Evolutionary conservation across 768 basidiomycete genomes (phyloP), one percentile per base, ranked within the genome.

Genomic region (Baorangia bicolor): DNA sequence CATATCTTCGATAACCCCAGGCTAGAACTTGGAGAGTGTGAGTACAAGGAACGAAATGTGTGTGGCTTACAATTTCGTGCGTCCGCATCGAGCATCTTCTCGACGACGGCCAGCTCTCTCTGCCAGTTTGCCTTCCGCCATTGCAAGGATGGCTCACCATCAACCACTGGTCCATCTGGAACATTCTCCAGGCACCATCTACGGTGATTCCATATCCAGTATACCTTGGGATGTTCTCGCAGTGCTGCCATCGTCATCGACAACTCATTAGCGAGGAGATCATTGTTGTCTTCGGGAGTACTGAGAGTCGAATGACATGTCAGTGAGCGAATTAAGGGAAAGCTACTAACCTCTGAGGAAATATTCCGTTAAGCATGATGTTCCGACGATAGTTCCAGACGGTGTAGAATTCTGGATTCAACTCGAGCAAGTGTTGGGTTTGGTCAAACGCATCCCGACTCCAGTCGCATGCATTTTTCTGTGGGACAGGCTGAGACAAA

Each of bases 131-230:
- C 74, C 61, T 81, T 84, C 63, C 82, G 85, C 95, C 94, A 98
- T n/a, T 77, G 81, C 46, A 79, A 62, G 11, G 71, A 65, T 50
- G 83, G 78, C 2, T 69, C 72, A 1, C 70, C 73, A 45, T 75
- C 74, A 2, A 69, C 63, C 28, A 74, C 77, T 0, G 92, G 92
- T 2, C 86, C 89, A 49, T 80, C 77, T 0, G 96, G 95, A 12
- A 96, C 82, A 51, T 88, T 83, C 69, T 90, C 88, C 2, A 99
- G 82, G 66, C 95, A 95, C 97, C 97, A 98, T 63, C 87, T 78
- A 37, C 97, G 85, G 65, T 99, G 94, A 68, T 94, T 98, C 97
- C 97, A 99, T 63, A 98, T 94, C 88, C 92, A 94, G 69, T 99
- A 99, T 20, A 97, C 87, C 69, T 98, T 99, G 14, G 97, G 97